These are phyloP conservation scores for Tuctoria greenei DNA, from an alignment of 176 grass and related monocot species.

Conservation along the genomic window DNA sequence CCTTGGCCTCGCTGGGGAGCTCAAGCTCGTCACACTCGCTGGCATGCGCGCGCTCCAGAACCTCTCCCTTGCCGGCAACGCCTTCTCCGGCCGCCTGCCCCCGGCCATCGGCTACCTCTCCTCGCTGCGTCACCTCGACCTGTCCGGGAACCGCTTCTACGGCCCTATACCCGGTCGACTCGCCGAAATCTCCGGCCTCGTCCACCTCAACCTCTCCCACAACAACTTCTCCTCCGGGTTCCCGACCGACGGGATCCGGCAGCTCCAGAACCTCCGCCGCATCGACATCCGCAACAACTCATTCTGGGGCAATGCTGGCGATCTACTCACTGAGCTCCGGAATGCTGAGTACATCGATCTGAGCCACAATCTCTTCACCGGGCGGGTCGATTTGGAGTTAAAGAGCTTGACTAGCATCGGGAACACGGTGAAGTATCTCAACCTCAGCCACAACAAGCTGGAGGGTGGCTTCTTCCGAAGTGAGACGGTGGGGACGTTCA, in stretches of 20 bases:
- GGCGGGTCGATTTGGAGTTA: constrained; percentile 50
- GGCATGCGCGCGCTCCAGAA: constrained; percentile 63
- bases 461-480: constrained; percentile 61
- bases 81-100: constrained; percentile 88
- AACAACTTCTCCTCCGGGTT: constrained; percentile 89
- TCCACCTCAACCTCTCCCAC: constrained; percentile 84
- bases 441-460: constrained; percentile 82
- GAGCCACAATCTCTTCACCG: constrained; percentile 76
- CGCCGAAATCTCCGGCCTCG: constrained; percentile 65
- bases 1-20: constrained; percentile 78
- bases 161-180: constrained; percentile 76
- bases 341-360: constrained; percentile 82
- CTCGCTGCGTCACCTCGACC: constrained; percentile 76
- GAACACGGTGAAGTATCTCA: constrained; percentile 90
- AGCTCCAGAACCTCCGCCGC: constrained; percentile 90
- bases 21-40: constrained; percentile 72
- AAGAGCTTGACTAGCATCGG: constrained; percentile 58
- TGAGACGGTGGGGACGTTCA: constrained; percentile 66
- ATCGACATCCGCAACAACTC: constrained; percentile 77
- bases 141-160: constrained; percentile 89
- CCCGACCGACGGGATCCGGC: constrained; percentile 68
- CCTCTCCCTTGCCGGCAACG: constrained; percentile 86
- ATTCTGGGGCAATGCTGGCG: constrained; percentile 72
- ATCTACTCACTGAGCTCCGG: constrained; percentile 63
- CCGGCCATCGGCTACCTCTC: constrained; percentile 68